These are phyloP conservation scores for Stylonectria norvegica DNA, from an alignment of 2,329 filamentous ascomycete genomes.

Conservation along the genomic window DNA sequence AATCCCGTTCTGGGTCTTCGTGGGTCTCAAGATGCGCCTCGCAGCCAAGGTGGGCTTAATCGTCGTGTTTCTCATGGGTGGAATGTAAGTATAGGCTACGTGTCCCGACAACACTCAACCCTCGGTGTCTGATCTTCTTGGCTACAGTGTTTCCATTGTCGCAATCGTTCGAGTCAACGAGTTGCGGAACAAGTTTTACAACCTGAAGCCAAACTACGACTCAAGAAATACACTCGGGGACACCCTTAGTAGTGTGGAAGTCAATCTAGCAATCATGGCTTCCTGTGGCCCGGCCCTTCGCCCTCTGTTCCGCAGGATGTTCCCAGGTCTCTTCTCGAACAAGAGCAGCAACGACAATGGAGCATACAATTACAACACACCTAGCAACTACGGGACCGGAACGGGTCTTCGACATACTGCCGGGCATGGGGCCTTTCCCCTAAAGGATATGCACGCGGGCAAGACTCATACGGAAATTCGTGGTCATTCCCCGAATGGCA, in stretches of 20 bases:
- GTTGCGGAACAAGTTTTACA: constrained; percentile 17
- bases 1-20: constrained; percentile 40
- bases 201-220: constrained; percentile 19
- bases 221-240: constrained; percentile 28
- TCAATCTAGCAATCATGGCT: constrained; percentile 37
- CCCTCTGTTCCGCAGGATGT: constrained; percentile 19
- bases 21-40: constrained; percentile 36
- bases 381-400: constrained; percentile 6
- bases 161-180: constrained; percentile 32
- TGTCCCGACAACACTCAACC: no score
- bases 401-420: constrained; percentile 7
- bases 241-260: constrained; percentile 32
- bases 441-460: constrained; percentile 15
- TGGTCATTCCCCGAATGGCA: constrained; percentile 18
- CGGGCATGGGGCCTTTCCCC: constrained; percentile 4
- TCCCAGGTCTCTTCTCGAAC: constrained; percentile 21
- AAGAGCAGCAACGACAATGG: constrained; percentile 8
- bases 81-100: constrained; percentile 28
- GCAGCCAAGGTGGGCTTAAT: constrained; percentile 39
- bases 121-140: not conserved
- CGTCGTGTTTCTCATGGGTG: constrained; percentile 38
- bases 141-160: constrained; percentile 30
- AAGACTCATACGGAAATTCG: constrained; percentile 20
- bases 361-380: constrained; percentile 10
- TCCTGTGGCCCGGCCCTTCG: constrained; percentile 31